phyloP scores from a whole-genome alignment of 2,329 filamentous ascomycete species.

The Phaeosphaeriaceae sp. region DNA sequence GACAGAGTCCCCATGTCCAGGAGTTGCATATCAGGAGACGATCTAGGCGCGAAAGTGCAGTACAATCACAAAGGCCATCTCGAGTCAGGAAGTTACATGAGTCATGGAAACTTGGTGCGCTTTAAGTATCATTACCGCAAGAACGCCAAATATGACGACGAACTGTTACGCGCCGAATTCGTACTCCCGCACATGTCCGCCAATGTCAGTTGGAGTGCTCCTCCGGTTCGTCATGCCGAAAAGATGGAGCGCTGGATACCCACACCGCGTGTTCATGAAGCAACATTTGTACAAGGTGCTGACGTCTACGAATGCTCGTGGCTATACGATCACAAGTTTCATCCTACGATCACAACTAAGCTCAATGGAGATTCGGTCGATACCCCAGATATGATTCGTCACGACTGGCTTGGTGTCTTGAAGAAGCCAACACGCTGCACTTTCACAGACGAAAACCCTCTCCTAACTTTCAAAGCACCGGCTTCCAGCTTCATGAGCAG shows the following conservation, averaged over 20 bases:
- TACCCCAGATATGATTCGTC: constrained; percentile 64
- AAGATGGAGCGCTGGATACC: constrained; percentile 65
- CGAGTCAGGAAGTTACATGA: constrained; percentile 62
- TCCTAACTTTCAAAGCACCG: constrained; percentile 56
- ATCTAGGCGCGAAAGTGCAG: constrained; percentile 57
- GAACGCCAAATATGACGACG: constrained; percentile 62
- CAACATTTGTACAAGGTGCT: constrained; percentile 61
- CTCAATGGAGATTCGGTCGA: constrained; percentile 60
- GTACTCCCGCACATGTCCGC: constrained; percentile 62
- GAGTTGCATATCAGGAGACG: constrained; percentile 56
- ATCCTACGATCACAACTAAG: constrained; percentile 48
- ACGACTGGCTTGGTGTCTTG: constrained; percentile 52
- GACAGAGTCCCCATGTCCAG: constrained; percentile 50
- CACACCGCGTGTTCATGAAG: constrained; percentile 62
- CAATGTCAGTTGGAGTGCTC: constrained; percentile 63
- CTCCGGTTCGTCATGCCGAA: constrained; percentile 58
- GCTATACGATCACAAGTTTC: constrained; percentile 52
- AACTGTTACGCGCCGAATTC: constrained; percentile 64
- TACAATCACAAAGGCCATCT: constrained; percentile 64
- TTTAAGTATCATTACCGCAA: constrained; percentile 66
- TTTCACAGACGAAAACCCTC: constrained; percentile 60
- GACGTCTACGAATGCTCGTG: constrained; percentile 61
- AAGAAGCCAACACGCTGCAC: constrained; percentile 49
- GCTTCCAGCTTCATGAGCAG: constrained; percentile 42
- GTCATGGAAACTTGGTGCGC: constrained; percentile 59